Evolutionary conservation across 257 asterid species (phyloP).

Genomic region (Voacanga thouarsii): DNA sequence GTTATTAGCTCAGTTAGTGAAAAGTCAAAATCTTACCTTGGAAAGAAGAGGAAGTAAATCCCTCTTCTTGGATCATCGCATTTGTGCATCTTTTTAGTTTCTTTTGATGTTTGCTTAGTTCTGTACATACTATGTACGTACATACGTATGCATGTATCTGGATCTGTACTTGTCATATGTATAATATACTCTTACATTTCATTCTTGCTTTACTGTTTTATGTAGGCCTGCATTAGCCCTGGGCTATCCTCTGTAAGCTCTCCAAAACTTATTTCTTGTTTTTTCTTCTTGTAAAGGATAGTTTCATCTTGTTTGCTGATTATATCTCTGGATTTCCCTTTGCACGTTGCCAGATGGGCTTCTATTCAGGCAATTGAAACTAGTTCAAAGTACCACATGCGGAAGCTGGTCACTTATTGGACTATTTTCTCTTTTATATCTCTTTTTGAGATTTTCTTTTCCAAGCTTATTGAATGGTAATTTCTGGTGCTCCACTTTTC

Average conservation of each 20-base stretch:
- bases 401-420: slow-evolving; percentile 48
- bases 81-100: not conserved
- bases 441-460: slow-evolving; percentile 35
- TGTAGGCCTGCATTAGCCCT: slow-evolving; percentile 51
- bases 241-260: slow-evolving; percentile 50
- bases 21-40: not conserved
- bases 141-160: slow-evolving; percentile 4
- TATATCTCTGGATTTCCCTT: slow-evolving; percentile 7
- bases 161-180: not conserved
- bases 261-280: not conserved
- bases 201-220: not conserved
- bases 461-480: slow-evolving; percentile 34
- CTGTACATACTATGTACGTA: not conserved
- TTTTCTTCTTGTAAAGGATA: not conserved
- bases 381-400: slow-evolving; percentile 32
- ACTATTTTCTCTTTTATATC: slow-evolving; percentile 29
- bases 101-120: not conserved
- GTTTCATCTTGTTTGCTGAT: not conserved
- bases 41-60: not conserved
- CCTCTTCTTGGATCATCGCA: not conserved
- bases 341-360: slow-evolving; percentile 31
- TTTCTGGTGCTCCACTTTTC: not conserved
- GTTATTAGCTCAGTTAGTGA: no score
- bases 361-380: slow-evolving; percentile 43
- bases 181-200: not conserved